Conservation (phyloP, 768 basidiomycete genomes). For the Basidioascus undulatus region DNA sequence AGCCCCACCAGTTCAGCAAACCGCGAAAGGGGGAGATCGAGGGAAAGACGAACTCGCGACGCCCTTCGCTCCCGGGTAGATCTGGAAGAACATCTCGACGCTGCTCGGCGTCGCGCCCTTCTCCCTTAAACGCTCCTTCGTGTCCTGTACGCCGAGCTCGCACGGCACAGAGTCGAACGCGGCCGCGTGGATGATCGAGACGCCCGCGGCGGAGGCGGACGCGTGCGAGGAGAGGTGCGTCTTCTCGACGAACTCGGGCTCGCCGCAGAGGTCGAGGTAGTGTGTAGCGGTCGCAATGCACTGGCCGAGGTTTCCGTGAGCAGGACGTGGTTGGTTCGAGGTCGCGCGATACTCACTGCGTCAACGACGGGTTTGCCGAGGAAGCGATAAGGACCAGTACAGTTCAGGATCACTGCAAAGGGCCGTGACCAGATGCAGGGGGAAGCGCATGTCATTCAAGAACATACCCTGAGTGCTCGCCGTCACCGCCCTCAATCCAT, state of each 20-base stretch:
- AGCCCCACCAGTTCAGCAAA: too few species aligned
- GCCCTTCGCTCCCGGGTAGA: background rate
- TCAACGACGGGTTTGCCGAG: slow-evolving; percentile 6
- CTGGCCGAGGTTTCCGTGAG: too few species aligned
- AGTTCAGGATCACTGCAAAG: slow-evolving; percentile 5
- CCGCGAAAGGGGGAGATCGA: too few species aligned
- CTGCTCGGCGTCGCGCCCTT: background rate
- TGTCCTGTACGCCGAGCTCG: slow-evolving; percentile 2
- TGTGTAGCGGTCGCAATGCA: background rate
- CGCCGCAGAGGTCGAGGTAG: slow-evolving; percentile 6
- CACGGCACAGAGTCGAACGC: slow-evolving; percentile 6
- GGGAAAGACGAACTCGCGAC: too few species aligned
- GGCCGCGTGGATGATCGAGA: slow-evolving; percentile 2
- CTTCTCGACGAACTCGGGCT: slow-evolving; percentile 4
- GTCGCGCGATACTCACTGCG: background rate
- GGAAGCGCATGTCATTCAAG: too few species aligned
- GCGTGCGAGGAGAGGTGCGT: slow-evolving; percentile 1
- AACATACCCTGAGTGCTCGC: too few species aligned
- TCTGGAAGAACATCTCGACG: slow-evolving; percentile 3
- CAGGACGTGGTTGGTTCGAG: too few species aligned
- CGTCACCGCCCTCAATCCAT: too few species aligned
- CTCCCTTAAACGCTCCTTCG: background rate
- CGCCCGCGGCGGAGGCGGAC: background rate
- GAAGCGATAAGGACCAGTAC: slow-evolving; percentile 2
- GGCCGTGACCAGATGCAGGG: too few species aligned